These are phyloP conservation scores for Russula sp. DNA, from an alignment of 768 basidiomycete species.

Conservation along the genomic window DNA sequence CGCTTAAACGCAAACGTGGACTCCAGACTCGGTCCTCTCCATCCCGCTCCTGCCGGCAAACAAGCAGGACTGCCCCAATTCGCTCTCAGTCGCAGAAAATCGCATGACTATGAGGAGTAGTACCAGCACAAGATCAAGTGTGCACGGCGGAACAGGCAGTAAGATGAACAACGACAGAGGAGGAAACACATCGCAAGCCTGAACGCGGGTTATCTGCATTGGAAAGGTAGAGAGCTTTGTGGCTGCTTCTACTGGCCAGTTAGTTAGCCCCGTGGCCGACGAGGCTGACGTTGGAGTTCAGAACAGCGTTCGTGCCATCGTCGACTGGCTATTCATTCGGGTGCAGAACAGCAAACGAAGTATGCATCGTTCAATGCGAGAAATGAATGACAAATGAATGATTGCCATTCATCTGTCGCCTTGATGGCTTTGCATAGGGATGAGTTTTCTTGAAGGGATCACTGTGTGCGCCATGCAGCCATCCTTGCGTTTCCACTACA, in stretches of 20 bases:
- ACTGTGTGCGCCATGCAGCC: neutral
- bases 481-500: neutral
- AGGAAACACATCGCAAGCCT: slow-evolving; percentile 47
- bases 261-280: too few relatives aligned
- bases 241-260: neutral
- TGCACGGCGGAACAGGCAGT: slow-evolving; percentile 46
- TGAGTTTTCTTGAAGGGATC: slow-evolving; percentile 10
- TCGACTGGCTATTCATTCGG: slow-evolving; percentile 92
- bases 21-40: slow-evolving; percentile 75
- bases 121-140: slow-evolving; percentile 71
- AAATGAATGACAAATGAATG: too few relatives aligned
- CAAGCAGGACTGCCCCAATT: slow-evolving; percentile 84
- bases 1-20: slow-evolving; percentile 24
- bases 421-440: slow-evolving; percentile 14
- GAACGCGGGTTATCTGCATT: slow-evolving; percentile 80
- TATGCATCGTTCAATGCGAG: slow-evolving; percentile 33
- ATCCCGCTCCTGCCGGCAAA: slow-evolving; percentile 68
- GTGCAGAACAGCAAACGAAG: slow-evolving; percentile 83
- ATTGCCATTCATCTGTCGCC: neutral
- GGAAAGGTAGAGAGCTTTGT: slow-evolving; percentile 61
- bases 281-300: slow-evolving; percentile 35
- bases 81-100: slow-evolving; percentile 87
- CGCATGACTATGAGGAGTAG: slow-evolving; percentile 84
- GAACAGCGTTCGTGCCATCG: slow-evolving; percentile 83
- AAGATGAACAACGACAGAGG: slow-evolving; percentile 35